Percentiles rank a stretch among this genome's conserved stretches.
phyloP scores from a whole-genome alignment of 2,329 filamentous ascomycete genomes.

The Aspergillus terreus region DNA sequence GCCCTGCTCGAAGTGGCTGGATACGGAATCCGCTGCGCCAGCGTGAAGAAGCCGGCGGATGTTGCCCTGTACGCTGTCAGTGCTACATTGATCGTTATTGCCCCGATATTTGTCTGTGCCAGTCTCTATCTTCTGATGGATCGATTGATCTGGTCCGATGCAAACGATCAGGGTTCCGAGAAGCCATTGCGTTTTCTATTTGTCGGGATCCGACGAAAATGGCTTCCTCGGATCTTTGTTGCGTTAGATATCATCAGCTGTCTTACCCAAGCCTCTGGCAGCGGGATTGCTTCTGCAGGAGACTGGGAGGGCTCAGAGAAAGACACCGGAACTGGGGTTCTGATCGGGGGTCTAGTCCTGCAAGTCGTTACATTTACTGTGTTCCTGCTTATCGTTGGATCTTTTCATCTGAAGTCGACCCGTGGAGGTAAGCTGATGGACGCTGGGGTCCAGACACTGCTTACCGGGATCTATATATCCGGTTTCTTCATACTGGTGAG shows the following conservation, averaged over 20 bases:
- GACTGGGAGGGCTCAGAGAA: constrained; percentile 43
- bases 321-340: constrained; percentile 37
- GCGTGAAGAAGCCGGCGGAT: constrained; percentile 30
- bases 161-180: constrained; percentile 22
- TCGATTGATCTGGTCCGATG: constrained; percentile 36
- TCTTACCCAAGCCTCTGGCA: constrained; percentile 45
- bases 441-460: constrained; percentile 37
- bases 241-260: constrained; percentile 45
- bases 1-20: constrained; percentile 42
- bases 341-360: constrained; percentile 43
- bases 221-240: constrained; percentile 48
- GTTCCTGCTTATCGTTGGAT: constrained; percentile 40
- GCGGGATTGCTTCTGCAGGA: constrained; percentile 40
- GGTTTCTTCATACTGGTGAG: constrained; percentile 46
- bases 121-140: constrained; percentile 52
- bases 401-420: constrained; percentile 36
- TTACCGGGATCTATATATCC: constrained; percentile 44
- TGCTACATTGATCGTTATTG: constrained; percentile 45
- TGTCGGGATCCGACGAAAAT: constrained; percentile 30
- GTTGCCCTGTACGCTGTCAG: constrained; percentile 40
- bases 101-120: constrained; percentile 49
- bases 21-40: constrained; percentile 40
- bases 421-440: constrained; percentile 20
- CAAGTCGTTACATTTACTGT: constrained; percentile 41
- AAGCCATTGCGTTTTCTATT: constrained; percentile 33